phyloP scores from a whole-genome alignment of 371 early-diverging fungal species.

The Paraphysoderma sedebokerense region DNA sequence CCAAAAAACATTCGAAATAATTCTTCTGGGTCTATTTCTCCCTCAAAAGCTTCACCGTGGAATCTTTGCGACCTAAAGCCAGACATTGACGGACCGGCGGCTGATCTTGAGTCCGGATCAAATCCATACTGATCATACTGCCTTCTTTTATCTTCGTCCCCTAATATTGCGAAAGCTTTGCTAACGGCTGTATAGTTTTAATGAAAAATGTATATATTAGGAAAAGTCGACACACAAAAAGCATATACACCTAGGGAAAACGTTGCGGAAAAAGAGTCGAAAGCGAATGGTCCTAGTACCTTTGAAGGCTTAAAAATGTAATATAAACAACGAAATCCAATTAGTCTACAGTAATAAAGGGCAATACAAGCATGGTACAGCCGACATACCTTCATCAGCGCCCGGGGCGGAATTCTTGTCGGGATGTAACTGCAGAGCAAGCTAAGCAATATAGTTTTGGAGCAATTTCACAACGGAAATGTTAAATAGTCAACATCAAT shows the following conservation, averaged over 20 bases:
- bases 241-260: too few relatives aligned
- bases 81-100: background rate
- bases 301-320: background rate
- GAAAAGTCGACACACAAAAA: constrained; percentile 4
- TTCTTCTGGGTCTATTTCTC: constrained; percentile 85
- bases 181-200: constrained; percentile 41
- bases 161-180: constrained; percentile 73
- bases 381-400: constrained; percentile 92
- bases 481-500: too few relatives aligned
- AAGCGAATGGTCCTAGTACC: too few relatives aligned
- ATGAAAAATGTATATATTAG: background rate
- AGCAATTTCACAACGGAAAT: too few relatives aligned
- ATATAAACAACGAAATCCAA: background rate
- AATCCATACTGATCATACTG: constrained; percentile 74
- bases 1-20: constrained; percentile 93
- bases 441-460: constrained; percentile 23
- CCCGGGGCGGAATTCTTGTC: constrained; percentile 94
- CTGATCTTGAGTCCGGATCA: constrained; percentile 18
- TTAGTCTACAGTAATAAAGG: background rate
- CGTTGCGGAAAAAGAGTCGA: too few relatives aligned
- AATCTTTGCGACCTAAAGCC: constrained; percentile 13
- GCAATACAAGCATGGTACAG: constrained; percentile 18
- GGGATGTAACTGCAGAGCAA: constrained; percentile 94
- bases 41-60: constrained; percentile 25
- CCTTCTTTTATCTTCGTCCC: constrained; percentile 66